These are phyloP conservation scores for Dipteronia sinensis DNA, from an alignment of 345 rosid genomes.

Conservation along the genomic window DNA sequence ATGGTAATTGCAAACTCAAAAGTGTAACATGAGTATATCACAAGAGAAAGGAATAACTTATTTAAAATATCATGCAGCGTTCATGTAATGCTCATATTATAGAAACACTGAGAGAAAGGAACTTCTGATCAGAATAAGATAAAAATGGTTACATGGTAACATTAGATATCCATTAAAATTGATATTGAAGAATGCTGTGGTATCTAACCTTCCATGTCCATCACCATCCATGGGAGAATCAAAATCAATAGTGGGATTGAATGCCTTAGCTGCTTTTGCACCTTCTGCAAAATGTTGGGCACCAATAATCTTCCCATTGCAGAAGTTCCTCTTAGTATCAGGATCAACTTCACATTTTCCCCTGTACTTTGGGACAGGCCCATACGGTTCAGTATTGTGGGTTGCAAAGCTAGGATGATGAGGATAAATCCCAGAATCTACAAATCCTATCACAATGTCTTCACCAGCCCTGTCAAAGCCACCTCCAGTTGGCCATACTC, in stretches of 20 bases:
- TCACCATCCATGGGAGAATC: constrained; percentile 99
- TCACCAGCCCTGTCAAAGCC: constrained; percentile 97
- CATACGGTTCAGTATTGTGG: constrained; percentile 66
- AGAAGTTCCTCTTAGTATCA: constrained; percentile 61
- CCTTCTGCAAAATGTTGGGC: constrained; percentile 99
- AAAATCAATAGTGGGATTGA: constrained; percentile 82
- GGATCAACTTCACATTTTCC: constrained; percentile 96
- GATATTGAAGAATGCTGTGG: neutral
- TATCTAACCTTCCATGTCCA: constrained; percentile 94
- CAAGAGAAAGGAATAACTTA: neutral
- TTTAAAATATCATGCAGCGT: neutral
- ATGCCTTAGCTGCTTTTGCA: constrained; percentile 89
- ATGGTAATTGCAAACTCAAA: neutral
- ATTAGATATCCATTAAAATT: constrained; percentile 3
- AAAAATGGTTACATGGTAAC: constrained; percentile 3
- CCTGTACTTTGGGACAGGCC: constrained; percentile 80
- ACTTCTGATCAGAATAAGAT: neutral
- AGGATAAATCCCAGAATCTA: constrained; percentile 94
- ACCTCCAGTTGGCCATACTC: constrained; percentile 99
- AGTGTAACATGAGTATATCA: neutral
- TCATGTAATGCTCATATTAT: neutral
- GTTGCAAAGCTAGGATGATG: constrained; percentile 92
- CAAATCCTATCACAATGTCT: constrained; percentile 89
- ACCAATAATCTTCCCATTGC: constrained; percentile 95
- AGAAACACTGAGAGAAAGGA: neutral